Evolutionary conservation across 2,329 filamentous ascomycete species (phyloP).

Genomic region (Pseudohalonectria lignicola): DNA sequence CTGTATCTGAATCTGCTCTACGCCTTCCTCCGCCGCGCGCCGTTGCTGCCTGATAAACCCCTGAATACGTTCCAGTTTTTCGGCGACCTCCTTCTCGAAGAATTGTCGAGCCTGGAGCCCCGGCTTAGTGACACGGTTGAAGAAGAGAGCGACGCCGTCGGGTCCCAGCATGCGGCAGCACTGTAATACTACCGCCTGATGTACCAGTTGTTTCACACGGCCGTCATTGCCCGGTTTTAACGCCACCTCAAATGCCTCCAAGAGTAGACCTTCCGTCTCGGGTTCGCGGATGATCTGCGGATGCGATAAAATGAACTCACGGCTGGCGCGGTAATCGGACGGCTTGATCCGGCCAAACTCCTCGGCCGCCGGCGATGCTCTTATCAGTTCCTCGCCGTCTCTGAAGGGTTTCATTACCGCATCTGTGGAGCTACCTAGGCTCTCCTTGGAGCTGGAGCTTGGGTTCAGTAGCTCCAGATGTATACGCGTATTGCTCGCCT

Average conservation of each 20-base stretch:
- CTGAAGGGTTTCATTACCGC: conserved; percentile 29
- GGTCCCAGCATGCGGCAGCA: conserved; percentile 86
- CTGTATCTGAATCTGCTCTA: conserved; percentile 96
- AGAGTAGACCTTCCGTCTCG: conserved; percentile 82
- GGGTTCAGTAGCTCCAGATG: conserved; percentile 73
- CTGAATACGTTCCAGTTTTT: conserved; percentile 68
- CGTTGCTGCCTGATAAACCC: conserved; percentile 53
- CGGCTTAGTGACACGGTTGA: conserved; percentile 85
- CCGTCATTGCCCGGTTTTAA: conserved; percentile 66
- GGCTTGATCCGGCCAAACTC: conserved; percentile 70
- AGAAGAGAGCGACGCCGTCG: conserved; percentile 86
- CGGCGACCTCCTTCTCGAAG: conserved; percentile 86
- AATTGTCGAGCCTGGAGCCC: conserved; percentile 84
- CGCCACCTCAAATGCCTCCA: conserved; percentile 84
- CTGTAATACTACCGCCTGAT: conserved; percentile 84
- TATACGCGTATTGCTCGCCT: too few species aligned
- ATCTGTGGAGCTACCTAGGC: conserved; percentile 9
- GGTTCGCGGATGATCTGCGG: conserved; percentile 70
- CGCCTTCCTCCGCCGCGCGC: conserved; percentile 47
- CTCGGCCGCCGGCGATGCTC: conserved; percentile 68
- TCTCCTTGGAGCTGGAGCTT: too few species aligned
- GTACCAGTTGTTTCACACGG: conserved; percentile 77
- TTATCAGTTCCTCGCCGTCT: conserved; percentile 61
- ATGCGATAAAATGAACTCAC: conserved; percentile 67
- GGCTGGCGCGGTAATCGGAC: conserved; percentile 60